Base-by-base conservation (phyloP, 148 eudicot genomes). In the Rhododendron molle region DNA sequence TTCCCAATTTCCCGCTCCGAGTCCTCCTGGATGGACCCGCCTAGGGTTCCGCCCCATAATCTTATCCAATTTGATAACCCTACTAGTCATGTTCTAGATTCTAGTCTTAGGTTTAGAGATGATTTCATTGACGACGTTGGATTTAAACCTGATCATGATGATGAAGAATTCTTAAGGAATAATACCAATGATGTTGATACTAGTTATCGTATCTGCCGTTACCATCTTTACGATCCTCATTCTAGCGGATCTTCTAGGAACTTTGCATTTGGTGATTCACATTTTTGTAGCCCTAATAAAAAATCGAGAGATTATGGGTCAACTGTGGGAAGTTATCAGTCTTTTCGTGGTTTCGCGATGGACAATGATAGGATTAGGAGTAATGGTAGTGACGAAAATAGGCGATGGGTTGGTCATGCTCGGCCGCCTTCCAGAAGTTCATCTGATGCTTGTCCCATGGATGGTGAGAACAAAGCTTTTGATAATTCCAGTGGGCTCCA, bases 331-430 rank as follows among this genome's bases (percentile, higher is more conserved):
- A 73, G 32, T 72, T 81, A 34, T 26, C 90, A 77, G 49, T 86
- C 79, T 46, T 54, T 47, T 43, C 83, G 34, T 40, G 90, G 80
- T 15, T 12, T 56, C 20, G 65, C 77, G 52, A 76, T 40, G 78
- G 89, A 86, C 9, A 82, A 85, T 30, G 81, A 79, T 8, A 67
- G 83, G 44, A 12, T 87, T 15, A 83, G 87, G 79, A 80, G 54
- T 54, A 78, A 86, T 30, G 32, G 38, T 32, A 88, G 89, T 52
- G 88, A 62, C 80, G 89, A 86, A 79, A 88, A 84, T 80, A 86
- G 69, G 62, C 89, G 90, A 77, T 82, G 87, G 88, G 80, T 67
- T 87, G 81, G 81, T 86, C 85, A 78, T 34, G 40, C 40, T 32
- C 38, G 7, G n/a, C 18, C 52, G 10, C n/a, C 69, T 18, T 46